phyloP scores from a whole-genome alignment of 352 stramenopile genomes.

The Globisporangium camurandrum region DNA sequence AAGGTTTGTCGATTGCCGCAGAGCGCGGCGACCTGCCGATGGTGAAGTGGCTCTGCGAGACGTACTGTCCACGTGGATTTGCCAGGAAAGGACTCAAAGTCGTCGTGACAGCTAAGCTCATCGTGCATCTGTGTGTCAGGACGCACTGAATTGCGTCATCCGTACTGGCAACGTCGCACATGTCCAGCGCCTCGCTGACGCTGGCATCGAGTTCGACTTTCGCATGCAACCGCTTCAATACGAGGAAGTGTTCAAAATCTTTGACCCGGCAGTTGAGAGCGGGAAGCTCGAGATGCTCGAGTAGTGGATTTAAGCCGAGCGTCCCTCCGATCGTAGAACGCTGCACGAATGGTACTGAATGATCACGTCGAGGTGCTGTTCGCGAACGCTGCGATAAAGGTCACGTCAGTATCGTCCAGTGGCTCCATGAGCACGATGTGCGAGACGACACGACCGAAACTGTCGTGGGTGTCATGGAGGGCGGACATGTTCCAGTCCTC shows the following conservation, averaged over 20 bases:
- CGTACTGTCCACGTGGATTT: not conserved
- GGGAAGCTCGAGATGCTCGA: constrained; percentile 4
- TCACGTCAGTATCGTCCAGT: not conserved
- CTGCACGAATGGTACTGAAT: not conserved
- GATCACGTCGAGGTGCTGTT: not conserved
- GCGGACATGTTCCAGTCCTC: not conserved
- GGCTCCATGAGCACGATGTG: not conserved
- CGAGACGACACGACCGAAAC: not conserved
- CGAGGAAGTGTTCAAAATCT: too few relatives aligned
- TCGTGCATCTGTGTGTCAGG: not conserved
- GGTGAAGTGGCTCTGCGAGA: not conserved
- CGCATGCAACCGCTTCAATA: not conserved
- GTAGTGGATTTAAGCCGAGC: too few relatives aligned
- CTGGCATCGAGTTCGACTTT: not conserved
- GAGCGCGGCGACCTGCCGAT: not conserved
- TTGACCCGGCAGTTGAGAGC: not conserved
- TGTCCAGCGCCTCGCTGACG: not conserved
- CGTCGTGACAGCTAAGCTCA: not conserved
- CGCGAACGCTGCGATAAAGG: not conserved
- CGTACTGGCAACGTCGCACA: not conserved
- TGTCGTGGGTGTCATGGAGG: not conserved
- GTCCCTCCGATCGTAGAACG: not conserved
- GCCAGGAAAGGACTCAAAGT: not conserved
- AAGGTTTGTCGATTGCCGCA: not conserved
- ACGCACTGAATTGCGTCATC: not conserved